These are phyloP conservation scores for Saksenaea oblongispora DNA, from an alignment of 371 early-diverging fungal genomes.

Conservation along the genomic window DNA sequence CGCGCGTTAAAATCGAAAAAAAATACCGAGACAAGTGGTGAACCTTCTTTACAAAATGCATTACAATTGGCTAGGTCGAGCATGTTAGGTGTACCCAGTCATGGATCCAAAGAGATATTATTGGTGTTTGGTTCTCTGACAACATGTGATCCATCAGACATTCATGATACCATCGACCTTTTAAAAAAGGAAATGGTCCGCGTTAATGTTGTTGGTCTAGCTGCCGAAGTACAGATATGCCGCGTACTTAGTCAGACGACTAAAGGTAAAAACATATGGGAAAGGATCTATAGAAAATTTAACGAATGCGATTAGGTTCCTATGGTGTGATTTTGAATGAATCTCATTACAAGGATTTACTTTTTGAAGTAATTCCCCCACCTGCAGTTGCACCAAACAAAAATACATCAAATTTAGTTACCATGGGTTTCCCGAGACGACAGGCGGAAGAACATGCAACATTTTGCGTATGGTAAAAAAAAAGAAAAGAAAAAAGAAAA, in stretches of 20 bases:
- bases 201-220: conserved; percentile 83
- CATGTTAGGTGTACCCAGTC: conserved; percentile 84
- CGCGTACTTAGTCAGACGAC: conserved; percentile 73
- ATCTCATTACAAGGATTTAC: conserved; percentile 72
- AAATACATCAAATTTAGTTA: conserved; percentile 69
- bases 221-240: conserved; percentile 91
- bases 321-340: conserved; percentile 89
- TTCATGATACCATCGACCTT: conserved; percentile 75
- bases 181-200: conserved; percentile 73
- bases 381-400: conserved; percentile 72
- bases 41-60: conserved; percentile 92
- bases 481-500: background rate
- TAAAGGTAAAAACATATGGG: conserved; percentile 57
- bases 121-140: conserved; percentile 86
- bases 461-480: conserved; percentile 80
- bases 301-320: conserved; percentile 48
- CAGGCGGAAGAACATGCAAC: conserved; percentile 61
- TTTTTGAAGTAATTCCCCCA: conserved; percentile 83
- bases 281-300: background rate
- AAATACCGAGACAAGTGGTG: conserved; percentile 81
- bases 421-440: conserved; percentile 91
- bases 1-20: conserved; percentile 63
- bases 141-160: conserved; percentile 92
- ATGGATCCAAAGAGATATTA: conserved; percentile 89
- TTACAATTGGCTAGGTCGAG: conserved; percentile 76